Conservation (phyloP, 2,329 filamentous ascomycete genomes). For the Leptodontidium sp. region DNA sequence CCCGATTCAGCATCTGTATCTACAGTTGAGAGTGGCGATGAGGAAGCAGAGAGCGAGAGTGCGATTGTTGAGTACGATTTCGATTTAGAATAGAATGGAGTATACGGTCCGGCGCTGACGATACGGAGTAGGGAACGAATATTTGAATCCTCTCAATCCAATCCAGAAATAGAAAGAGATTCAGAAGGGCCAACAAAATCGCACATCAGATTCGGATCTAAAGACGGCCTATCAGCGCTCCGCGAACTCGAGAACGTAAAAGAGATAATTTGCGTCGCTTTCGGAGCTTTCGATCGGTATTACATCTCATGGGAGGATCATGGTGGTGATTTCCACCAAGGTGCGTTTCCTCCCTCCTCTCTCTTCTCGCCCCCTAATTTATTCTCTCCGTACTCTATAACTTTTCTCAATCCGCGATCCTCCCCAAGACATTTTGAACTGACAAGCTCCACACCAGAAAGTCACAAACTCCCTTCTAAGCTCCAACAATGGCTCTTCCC, state of each 20-base stretch:
- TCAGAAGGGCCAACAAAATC: neutral
- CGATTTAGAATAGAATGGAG: too few species aligned
- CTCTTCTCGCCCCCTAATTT: neutral
- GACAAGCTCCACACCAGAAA: constrained; percentile 20
- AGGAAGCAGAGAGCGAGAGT: neutral
- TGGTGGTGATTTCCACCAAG: constrained; percentile 35
- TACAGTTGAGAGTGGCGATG: neutral
- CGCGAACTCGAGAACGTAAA: constrained; percentile 32
- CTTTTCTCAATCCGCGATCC: too few species aligned
- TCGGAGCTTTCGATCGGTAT: constrained; percentile 39
- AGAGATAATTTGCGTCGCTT: constrained; percentile 36
- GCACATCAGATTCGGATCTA: constrained; percentile 12
- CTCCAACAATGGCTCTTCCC: constrained; percentile 36
- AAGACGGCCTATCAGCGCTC: constrained; percentile 32
- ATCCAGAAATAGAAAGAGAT: too few species aligned
- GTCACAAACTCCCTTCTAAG: constrained; percentile 31
- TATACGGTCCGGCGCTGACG: too few species aligned
- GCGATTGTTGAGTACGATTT: too few species aligned
- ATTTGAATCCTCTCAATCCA: too few species aligned
- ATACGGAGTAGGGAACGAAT: too few species aligned
- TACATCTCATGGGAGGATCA: constrained; percentile 39
- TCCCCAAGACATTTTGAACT: too few species aligned
- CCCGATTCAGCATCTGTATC: constrained; percentile 25
- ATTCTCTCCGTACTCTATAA: too few species aligned
- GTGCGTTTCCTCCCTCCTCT: constrained; percentile 21